These are phyloP conservation scores for Phylloporus arenicola DNA, from an alignment of 768 basidiomycete species.

Conservation along the genomic window DNA sequence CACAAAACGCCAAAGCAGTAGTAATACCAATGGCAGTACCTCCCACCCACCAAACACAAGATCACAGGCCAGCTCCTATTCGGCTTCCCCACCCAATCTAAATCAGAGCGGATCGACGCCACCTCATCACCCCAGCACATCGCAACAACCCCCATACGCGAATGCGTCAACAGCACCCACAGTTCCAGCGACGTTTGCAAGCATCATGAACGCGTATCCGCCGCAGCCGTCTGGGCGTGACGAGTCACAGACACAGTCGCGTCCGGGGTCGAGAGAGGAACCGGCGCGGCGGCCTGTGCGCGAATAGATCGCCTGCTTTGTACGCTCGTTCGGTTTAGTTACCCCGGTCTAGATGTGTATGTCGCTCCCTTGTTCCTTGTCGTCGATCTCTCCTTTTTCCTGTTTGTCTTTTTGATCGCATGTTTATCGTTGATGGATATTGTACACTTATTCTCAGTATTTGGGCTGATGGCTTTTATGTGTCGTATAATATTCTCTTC, in stretches of 20 bases:
- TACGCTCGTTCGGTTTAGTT: conserved; percentile 1
- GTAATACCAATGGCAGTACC: not conserved
- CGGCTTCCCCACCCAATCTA: conserved; percentile 23
- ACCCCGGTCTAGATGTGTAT: not conserved
- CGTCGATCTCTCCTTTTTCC: not conserved
- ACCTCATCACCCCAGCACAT: conserved; percentile 9
- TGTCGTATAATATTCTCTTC: conserved; percentile 10
- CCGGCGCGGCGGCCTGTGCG: conserved; percentile 12
- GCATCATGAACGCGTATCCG: conserved; percentile 69
- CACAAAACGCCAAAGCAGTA: conserved; percentile 16
- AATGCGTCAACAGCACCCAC: conserved; percentile 21
- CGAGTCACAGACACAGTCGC: conserved; percentile 22
- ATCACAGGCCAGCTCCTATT: conserved; percentile 13
- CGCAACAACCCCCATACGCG: conserved; percentile 19
- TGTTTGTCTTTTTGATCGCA: not conserved
- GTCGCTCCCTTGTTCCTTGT: not conserved
- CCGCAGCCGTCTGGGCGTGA: conserved; percentile 23
- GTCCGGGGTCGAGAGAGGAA: conserved; percentile 26
- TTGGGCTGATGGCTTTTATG: not conserved
- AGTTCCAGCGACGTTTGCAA: conserved; percentile 55
- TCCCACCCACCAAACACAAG: conserved; percentile 11
- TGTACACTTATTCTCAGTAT: not conserved
- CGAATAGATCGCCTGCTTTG: conserved; percentile 9
- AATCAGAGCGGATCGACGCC: conserved; percentile 15
- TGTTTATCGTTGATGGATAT: not conserved